Percentiles rank a stretch among this genome's conserved stretches.
These are phyloP conservation scores for Trichoderma pleuroti DNA, from an alignment of 2,329 filamentous ascomycete genomes.

Conservation along the genomic window DNA sequence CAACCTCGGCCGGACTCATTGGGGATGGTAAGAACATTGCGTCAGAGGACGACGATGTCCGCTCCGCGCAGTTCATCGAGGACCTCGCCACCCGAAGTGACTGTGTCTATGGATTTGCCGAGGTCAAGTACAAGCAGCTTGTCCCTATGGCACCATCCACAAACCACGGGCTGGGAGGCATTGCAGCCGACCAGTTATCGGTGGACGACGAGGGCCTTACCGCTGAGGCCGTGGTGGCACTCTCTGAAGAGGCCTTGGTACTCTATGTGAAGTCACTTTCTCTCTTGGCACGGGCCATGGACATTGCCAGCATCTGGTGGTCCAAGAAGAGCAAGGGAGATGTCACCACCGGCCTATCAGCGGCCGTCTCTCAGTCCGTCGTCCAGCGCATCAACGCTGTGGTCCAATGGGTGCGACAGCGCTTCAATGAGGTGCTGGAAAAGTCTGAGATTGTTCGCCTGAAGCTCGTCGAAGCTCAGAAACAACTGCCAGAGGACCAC, in stretches of 20 bases:
- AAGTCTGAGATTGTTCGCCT: slow-evolving; percentile 93
- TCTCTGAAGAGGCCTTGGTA: slow-evolving; percentile 92
- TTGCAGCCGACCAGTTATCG: slow-evolving; percentile 50
- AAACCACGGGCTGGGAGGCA: slow-evolving; percentile 65
- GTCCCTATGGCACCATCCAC: slow-evolving; percentile 79
- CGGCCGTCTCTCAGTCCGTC: slow-evolving; percentile 45
- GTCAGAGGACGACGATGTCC: slow-evolving; percentile 71
- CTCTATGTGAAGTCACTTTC: slow-evolving; percentile 93
- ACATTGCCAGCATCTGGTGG: slow-evolving; percentile 94
- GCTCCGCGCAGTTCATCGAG: slow-evolving; percentile 77
- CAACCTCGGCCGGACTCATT: slow-evolving; percentile 58
- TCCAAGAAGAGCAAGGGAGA: slow-evolving; percentile 69
- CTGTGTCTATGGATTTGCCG: slow-evolving; percentile 94
- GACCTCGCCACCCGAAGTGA: slow-evolving; percentile 90
- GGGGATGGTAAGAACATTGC: slow-evolving; percentile 58
- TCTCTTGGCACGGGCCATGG: slow-evolving; percentile 89
- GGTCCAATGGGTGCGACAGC: slow-evolving; percentile 89
- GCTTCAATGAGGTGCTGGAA: slow-evolving; percentile 96
- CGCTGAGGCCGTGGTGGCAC: slow-evolving; percentile 74
- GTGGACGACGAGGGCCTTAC: slow-evolving; percentile 74
- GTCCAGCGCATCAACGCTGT: slow-evolving; percentile 80
- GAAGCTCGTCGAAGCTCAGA: slow-evolving; percentile 82
- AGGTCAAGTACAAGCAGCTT: slow-evolving; percentile 98
- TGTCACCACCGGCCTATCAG: slow-evolving; percentile 39
- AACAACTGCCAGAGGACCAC: slow-evolving; percentile 77